These are phyloP conservation scores for Saccharomycopsis oosterbeekiorum DNA, from an alignment of 805 yeast species.

Conservation along the genomic window DNA sequence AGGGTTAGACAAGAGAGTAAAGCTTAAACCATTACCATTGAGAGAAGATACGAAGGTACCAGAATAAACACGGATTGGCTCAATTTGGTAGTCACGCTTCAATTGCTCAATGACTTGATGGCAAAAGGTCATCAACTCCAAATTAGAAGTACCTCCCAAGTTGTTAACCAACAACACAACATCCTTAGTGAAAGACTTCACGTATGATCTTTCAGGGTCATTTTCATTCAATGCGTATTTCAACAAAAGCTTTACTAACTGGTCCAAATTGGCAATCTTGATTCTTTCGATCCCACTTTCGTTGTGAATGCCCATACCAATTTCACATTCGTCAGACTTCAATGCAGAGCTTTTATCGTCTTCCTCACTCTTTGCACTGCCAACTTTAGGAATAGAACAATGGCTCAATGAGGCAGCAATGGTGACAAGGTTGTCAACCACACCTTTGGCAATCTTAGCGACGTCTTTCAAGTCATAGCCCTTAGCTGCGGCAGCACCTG, in stretches of 20 bases:
- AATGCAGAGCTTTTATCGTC: slow-evolving; percentile 28
- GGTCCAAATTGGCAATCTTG: slow-evolving; percentile 58
- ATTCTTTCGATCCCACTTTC: slow-evolving; percentile 70
- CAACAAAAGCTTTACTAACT: slow-evolving; percentile 47
- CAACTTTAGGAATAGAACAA: slow-evolving; percentile 72
- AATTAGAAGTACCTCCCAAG: slow-evolving; percentile 79
- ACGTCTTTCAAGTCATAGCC: slow-evolving; percentile 40
- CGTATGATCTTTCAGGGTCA: slow-evolving; percentile 76
- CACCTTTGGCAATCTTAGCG: slow-evolving; percentile 45
- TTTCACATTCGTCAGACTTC: slow-evolving; percentile 59
- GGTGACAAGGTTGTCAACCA: slow-evolving; percentile 64
- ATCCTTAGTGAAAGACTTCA: slow-evolving; percentile 46
- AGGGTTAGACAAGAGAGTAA: slow-evolving; percentile 62
- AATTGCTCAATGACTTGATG: slow-evolving; percentile 46
- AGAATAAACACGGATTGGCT: slow-evolving; percentile 58
- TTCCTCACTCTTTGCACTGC: slow-evolving; percentile 31
- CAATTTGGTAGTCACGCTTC: slow-evolving; percentile 40
- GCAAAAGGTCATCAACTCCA: slow-evolving; percentile 68
- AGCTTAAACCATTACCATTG: slow-evolving; percentile 85
- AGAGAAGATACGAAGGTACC: slow-evolving; percentile 85
- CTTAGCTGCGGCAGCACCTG: slow-evolving; percentile 59
- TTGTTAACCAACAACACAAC: slow-evolving; percentile 69
- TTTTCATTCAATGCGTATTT: slow-evolving; percentile 48
- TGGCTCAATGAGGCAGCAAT: slow-evolving; percentile 86
- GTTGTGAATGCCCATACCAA: slow-evolving; percentile 94